Percentiles rank a stretch among this genome's conserved stretches.
Evolutionary conservation across 495 filamentous ascomycete species (phyloP).

Genomic region (Aspergillus conjunctus): DNA sequence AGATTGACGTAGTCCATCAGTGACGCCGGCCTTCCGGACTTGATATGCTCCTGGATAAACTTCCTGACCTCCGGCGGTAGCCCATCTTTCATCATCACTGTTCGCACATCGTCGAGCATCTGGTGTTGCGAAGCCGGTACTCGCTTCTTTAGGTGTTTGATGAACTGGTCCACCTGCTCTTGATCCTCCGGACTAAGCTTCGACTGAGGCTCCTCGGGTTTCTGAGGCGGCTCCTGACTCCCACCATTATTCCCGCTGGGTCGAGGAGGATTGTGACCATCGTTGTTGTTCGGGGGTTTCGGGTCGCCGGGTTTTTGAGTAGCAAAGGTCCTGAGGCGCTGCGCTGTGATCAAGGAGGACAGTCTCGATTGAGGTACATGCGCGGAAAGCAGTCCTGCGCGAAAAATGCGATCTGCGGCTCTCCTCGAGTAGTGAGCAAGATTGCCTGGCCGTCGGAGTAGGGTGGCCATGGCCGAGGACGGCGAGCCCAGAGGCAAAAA

Average conservation of each 20-base stretch:
- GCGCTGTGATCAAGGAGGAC: slow-evolving; percentile 49
- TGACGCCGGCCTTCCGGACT: slow-evolving; percentile 33
- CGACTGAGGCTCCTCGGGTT: slow-evolving; percentile 41
- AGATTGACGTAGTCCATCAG: slow-evolving; percentile 44
- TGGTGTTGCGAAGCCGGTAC: slow-evolving; percentile 33
- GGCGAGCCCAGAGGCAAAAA: slow-evolving; percentile 39
- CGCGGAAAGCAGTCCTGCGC: slow-evolving; percentile 42
- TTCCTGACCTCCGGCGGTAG: slow-evolving; percentile 35
- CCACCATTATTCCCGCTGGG: slow-evolving; percentile 31
- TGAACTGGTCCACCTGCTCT: slow-evolving; percentile 36
- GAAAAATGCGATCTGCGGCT: slow-evolving; percentile 48
- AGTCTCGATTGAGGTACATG: slow-evolving; percentile 40
- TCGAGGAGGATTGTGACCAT: slow-evolving; percentile 29
- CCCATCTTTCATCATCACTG: slow-evolving; percentile 36
- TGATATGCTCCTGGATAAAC: slow-evolving; percentile 37
- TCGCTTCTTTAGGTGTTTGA: slow-evolving; percentile 34
- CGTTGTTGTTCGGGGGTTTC: slow-evolving; percentile 48
- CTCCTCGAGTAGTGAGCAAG: slow-evolving; percentile 62
- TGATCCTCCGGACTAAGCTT: slow-evolving; percentile 41
- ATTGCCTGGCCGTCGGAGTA: slow-evolving; percentile 66
- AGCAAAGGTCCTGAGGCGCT: slow-evolving; percentile 57
- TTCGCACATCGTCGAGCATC: slow-evolving; percentile 35
- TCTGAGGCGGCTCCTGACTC: slow-evolving; percentile 32
- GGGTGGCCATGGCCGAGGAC: slow-evolving; percentile 61
- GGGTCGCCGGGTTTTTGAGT: slow-evolving; percentile 50